Percentiles rank a stretch among this genome's conserved stretches.
phyloP scores from a whole-genome alignment of 1,284 basidiomycete genomes.

The Apiotrichum brassicae region DNA sequence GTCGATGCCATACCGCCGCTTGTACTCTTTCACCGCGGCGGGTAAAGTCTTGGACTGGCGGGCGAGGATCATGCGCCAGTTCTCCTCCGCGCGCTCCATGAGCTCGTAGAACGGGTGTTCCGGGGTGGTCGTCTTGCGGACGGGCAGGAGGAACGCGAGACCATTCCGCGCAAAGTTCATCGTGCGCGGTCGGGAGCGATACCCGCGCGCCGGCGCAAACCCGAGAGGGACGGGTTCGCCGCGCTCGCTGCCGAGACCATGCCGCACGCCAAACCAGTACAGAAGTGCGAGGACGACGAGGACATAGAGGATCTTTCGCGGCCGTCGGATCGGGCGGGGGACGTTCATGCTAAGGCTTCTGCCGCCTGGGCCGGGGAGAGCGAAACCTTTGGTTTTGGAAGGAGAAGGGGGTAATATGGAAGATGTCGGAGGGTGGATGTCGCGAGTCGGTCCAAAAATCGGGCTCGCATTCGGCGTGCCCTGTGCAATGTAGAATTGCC shows the following conservation, averaged over 20 bases:
- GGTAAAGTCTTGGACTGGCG: conserved; percentile 54
- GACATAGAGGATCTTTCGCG: conserved; percentile 44
- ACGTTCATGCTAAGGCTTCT: conserved; percentile 8
- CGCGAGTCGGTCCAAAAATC: conserved; percentile 5
- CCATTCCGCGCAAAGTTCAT: conserved; percentile 18
- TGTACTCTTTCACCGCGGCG: conserved; percentile 56
- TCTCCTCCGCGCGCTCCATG: conserved; percentile 42
- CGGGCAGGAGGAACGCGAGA: conserved; percentile 9
- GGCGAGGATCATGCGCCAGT: conserved; percentile 25
- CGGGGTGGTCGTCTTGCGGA: conserved; percentile 5
- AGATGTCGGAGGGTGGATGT: neutral
- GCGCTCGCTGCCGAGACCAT: conserved; percentile 40
- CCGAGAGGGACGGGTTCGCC: conserved; percentile 33
- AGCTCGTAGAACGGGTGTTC: conserved; percentile 46
- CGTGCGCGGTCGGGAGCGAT: conserved; percentile 22
- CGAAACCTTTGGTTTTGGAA: neutral
- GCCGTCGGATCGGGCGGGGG: conserved; percentile 36
- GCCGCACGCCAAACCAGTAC: conserved; percentile 46
- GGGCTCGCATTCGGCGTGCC: conserved; percentile 18
- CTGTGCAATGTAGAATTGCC: conserved; percentile 19
- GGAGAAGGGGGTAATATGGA: conserved; percentile 3
- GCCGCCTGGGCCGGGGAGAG: neutral
- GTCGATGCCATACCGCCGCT: conserved; percentile 49
- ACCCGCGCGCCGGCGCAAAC: conserved; percentile 32
- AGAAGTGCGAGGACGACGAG: conserved; percentile 38